Percentiles rank a stretch among this genome's conserved stretches.
phyloP scores from a whole-genome alignment of 2,329 filamentous ascomycete genomes.

The Nectriaceae sp. region DNA sequence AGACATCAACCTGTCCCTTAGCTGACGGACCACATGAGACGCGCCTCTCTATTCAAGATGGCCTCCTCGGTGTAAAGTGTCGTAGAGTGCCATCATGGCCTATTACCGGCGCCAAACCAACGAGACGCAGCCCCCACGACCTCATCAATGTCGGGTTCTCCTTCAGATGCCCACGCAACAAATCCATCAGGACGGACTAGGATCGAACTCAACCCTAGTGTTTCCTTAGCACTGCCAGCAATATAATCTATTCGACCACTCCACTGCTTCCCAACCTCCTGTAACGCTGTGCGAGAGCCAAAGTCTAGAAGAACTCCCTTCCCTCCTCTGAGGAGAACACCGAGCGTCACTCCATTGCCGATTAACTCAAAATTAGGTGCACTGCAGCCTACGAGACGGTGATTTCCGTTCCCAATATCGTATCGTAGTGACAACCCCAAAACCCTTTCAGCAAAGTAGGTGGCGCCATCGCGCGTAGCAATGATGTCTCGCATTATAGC shows the following conservation, averaged over 20 bases:
- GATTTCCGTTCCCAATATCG: slow-evolving; percentile 8
- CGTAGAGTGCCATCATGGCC: too few relatives aligned
- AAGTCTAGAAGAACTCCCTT: slow-evolving; percentile 32
- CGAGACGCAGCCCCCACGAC: slow-evolving; percentile 3
- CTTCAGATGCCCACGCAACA: slow-evolving; percentile 33
- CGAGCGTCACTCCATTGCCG: slow-evolving; percentile 29
- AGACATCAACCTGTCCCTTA: too few relatives aligned
- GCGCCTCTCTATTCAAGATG: too few relatives aligned
- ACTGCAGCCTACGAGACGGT: slow-evolving; percentile 34
- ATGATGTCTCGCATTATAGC: slow-evolving; percentile 29
- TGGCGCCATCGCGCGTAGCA: slow-evolving; percentile 31
- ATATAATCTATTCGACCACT: slow-evolving; percentile 23
- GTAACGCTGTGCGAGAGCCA: slow-evolving; percentile 10
- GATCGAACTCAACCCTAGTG: slow-evolving; percentile 26
- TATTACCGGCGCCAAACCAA: too few relatives aligned
- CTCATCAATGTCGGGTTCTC: slow-evolving; percentile 14
- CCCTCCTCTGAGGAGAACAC: slow-evolving; percentile 30
- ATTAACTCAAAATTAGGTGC: slow-evolving; percentile 37
- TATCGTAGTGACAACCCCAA: slow-evolving; percentile 39
- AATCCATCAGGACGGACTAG: slow-evolving; percentile 35
- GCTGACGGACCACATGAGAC: too few relatives aligned
- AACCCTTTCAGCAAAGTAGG: slow-evolving; percentile 32
- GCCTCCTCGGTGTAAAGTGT: too few relatives aligned
- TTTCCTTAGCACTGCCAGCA: slow-evolving; percentile 17
- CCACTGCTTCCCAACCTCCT: slow-evolving; percentile 12